Percentiles rank a stretch among this genome's conserved stretches.
phyloP scores from a whole-genome alignment of 257 asterid genomes.

The Phtheirospermum japonicum region DNA sequence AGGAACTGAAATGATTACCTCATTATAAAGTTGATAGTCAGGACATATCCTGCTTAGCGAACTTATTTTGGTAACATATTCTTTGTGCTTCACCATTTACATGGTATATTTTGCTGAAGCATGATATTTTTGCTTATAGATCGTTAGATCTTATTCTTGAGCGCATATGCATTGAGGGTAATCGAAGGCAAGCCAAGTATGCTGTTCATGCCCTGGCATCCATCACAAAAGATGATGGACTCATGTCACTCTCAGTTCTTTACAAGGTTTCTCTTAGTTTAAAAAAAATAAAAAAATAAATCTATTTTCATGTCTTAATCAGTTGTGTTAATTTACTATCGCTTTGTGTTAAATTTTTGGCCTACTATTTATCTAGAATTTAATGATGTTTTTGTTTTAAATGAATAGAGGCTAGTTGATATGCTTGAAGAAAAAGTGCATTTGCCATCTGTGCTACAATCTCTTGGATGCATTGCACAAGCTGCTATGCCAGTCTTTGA shows the following conservation, averaged over 20 bases:
- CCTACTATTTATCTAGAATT: conserved; percentile 20
- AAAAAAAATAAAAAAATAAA: too few species aligned
- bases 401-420: conserved; percentile 84
- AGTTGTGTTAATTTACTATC: not conserved
- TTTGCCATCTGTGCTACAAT: conserved; percentile 94
- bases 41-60: not conserved
- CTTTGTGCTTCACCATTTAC: conserved; percentile 15
- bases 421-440: conserved; percentile 89
- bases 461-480: conserved; percentile 97
- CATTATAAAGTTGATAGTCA: not conserved
- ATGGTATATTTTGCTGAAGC: too few species aligned
- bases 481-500: conserved; percentile 98
- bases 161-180: conserved; percentile 97
- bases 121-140: conserved; percentile 43
- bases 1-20: not conserved
- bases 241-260: conserved; percentile 96
- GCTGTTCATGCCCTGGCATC: conserved; percentile 98
- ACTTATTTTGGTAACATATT: not conserved
- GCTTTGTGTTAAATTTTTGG: conserved; percentile 18
- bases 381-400: conserved; percentile 23
- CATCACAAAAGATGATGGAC: conserved; percentile 97
- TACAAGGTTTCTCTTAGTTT: conserved; percentile 65
- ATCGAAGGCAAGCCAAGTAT: conserved; percentile 97
- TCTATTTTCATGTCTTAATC: conserved; percentile 11
- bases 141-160: conserved; percentile 93